Evolutionary conservation across 1,284 basidiomycete species (phyloP).

Genomic region (Irpex rosettiformis): DNA sequence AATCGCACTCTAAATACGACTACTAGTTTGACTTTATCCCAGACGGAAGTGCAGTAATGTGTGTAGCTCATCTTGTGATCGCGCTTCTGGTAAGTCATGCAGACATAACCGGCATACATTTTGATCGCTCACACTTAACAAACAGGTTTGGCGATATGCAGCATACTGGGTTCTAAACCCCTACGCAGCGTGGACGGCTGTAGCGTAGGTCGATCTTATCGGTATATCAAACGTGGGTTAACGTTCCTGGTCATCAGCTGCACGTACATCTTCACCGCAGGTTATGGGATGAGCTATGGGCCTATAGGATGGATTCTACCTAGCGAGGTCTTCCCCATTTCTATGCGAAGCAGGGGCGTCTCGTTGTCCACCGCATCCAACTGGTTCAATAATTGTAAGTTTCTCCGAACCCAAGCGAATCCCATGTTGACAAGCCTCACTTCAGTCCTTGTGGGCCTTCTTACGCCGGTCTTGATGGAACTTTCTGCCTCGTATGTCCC

Average conservation of each 20-base stretch:
- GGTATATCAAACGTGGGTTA: too few species aligned
- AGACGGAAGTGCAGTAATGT: slow-evolving; percentile 74
- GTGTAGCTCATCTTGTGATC: slow-evolving; percentile 67
- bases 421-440: slow-evolving; percentile 1
- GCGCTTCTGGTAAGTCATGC: slow-evolving; percentile 54
- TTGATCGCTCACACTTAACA: background rate
- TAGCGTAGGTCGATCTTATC: slow-evolving; percentile 42
- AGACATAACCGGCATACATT: background rate
- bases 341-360: slow-evolving; percentile 81
- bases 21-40: background rate
- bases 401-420: background rate
- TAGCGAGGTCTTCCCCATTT: slow-evolving; percentile 84
- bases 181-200: slow-evolving; percentile 61
- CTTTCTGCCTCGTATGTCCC: slow-evolving; percentile 53
- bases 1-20: background rate
- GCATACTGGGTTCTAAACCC: slow-evolving; percentile 54
- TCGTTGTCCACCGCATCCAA: slow-evolving; percentile 82
- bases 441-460: slow-evolving; percentile 73
- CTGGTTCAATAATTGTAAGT: slow-evolving; percentile 77
- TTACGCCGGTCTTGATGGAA: slow-evolving; percentile 73
- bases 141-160: slow-evolving; percentile 48
- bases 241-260: slow-evolving; percentile 38
- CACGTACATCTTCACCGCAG: slow-evolving; percentile 76
- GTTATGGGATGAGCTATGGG: slow-evolving; percentile 81
- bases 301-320: slow-evolving; percentile 85